phyloP scores from a whole-genome alignment of 345 rosid genomes.

The Noccaea caerulescens region DNA sequence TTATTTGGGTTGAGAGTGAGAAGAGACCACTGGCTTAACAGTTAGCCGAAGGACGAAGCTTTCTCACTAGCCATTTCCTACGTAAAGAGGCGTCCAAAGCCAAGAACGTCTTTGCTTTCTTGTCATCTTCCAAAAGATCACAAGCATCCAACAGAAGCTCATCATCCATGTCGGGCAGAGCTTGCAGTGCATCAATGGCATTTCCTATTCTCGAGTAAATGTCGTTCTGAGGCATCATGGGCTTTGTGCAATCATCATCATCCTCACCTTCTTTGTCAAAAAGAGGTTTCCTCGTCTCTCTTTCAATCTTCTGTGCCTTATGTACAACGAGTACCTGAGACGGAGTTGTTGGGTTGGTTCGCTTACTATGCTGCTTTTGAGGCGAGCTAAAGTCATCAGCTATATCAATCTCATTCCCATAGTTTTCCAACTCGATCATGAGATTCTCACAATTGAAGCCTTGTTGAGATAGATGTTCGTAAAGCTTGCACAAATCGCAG shows the following conservation, averaged over 20 bases:
- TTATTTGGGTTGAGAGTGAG: background rate
- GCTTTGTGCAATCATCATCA: conserved; percentile 16
- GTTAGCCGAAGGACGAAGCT: conserved; percentile 54
- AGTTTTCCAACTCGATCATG: conserved; percentile 40
- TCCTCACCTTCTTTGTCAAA: conserved; percentile 40
- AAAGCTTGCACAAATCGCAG: conserved; percentile 56
- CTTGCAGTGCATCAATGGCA: conserved; percentile 68
- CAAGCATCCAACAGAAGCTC: conserved; percentile 79
- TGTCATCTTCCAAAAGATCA: conserved; percentile 83
- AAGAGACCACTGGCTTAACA: conserved; percentile 14
- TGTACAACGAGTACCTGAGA: conserved; percentile 26
- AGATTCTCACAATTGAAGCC: conserved; percentile 38
- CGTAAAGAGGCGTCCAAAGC: conserved; percentile 63
- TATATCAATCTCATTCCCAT: conserved; percentile 39
- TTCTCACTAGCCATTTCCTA: conserved; percentile 78
- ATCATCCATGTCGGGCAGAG: conserved; percentile 67
- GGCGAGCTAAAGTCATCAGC: conserved; percentile 37
- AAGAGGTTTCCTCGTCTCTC: conserved; percentile 44
- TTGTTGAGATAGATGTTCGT: conserved; percentile 45
- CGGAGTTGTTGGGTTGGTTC: conserved; percentile 29
- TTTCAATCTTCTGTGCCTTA: conserved; percentile 55
- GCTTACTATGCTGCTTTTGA: conserved; percentile 53
- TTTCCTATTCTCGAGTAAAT: conserved; percentile 46
- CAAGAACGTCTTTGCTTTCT: conserved; percentile 75
- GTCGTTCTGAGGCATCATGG: conserved; percentile 28